Conservation (phyloP, 2,329 filamentous ascomycete species). For the Parascedosporium putredinis region DNA sequence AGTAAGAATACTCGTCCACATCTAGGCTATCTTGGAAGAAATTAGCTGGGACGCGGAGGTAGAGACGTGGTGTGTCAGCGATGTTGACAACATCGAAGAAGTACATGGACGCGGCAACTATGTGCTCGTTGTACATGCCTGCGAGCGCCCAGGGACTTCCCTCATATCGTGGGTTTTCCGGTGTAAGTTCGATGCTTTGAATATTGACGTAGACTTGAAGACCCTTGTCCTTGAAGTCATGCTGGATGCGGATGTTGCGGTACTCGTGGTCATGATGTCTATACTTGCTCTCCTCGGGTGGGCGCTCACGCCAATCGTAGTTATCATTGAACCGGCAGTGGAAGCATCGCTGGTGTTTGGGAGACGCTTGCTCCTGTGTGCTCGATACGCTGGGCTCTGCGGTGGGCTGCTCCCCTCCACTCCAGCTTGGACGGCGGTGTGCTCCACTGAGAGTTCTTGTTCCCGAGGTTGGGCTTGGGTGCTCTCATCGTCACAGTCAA, state of each 20-base stretch:
- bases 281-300: background rate
- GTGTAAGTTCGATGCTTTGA: constrained; percentile 4
- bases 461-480: too few species aligned
- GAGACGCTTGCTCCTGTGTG: too few species aligned
- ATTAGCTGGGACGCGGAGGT: background rate
- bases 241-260: background rate
- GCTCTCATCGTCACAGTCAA: too few species aligned
- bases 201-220: constrained; percentile 4
- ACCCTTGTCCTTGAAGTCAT: background rate
- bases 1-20: too few species aligned
- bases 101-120: constrained; percentile 4
- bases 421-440: too few species aligned
- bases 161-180: background rate
- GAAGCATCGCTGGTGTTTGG: too few species aligned
- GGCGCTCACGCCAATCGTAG: too few species aligned
- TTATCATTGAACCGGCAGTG: too few species aligned
- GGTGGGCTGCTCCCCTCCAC: too few species aligned
- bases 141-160: constrained; percentile 2
- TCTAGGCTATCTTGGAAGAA: too few species aligned
- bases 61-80: background rate
- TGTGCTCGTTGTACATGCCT: constrained; percentile 5
- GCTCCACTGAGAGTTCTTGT: too few species aligned
- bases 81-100: constrained; percentile 5
- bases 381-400: too few species aligned
- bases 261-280: background rate